Evolutionary conservation across 73 alveolate species (phyloP).

Genomic region (Stentor roeselii): DNA sequence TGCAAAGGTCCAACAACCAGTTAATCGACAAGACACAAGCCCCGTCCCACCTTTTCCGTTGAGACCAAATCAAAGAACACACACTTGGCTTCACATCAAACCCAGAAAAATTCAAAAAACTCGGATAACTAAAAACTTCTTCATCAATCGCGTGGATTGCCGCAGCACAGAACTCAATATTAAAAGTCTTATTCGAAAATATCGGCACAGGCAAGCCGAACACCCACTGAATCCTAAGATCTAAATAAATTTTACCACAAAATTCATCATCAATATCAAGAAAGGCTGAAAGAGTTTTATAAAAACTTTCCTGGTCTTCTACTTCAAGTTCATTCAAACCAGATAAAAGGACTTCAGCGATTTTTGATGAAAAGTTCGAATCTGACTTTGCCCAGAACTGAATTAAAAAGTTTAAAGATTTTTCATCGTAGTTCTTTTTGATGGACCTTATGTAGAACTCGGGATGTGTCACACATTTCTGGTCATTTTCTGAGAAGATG

Average conservation of each 20-base stretch:
- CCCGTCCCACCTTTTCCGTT: constrained; percentile 18
- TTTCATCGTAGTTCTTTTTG: constrained; percentile 4
- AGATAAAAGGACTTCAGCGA: constrained; percentile 45
- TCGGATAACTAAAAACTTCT: constrained; percentile 17
- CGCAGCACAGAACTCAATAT: neutral
- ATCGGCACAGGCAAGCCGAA: constrained; percentile 38
- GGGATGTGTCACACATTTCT: neutral
- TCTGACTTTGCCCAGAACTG: constrained; percentile 47
- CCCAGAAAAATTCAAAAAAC: neutral
- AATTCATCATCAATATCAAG: constrained; percentile 41
- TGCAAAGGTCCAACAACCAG: neutral
- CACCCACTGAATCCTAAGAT: constrained; percentile 53
- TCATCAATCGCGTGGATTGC: constrained; percentile 7
- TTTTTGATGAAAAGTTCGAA: constrained; percentile 34
- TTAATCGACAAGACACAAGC: neutral
- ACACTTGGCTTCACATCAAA: neutral
- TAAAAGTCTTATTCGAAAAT: neutral
- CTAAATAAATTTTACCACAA: neutral
- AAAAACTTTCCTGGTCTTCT: constrained; percentile 51
- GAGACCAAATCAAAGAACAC: neutral
- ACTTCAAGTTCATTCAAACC: constrained; percentile 43
- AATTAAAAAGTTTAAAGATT: constrained; percentile 35
- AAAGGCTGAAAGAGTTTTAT: constrained; percentile 50
- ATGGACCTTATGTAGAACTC: constrained; percentile 8
- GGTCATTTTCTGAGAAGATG: neutral